Base-by-base conservation (phyloP, 148 eudicot species). In the Spergularia marina region DNA sequence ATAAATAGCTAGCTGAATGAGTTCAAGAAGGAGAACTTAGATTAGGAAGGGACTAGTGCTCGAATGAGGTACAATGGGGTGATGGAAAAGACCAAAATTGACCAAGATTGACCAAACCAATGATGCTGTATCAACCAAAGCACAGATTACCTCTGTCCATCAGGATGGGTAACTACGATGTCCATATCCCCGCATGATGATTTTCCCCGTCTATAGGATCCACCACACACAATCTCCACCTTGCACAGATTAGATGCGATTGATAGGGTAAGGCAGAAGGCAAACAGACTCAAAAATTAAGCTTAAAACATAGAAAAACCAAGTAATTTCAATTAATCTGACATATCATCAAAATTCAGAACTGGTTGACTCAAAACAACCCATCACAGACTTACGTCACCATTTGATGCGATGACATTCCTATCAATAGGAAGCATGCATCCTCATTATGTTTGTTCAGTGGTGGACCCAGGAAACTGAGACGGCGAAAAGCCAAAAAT, bases 151-250 rank as follows among this genome's bases (percentile, higher is more conserved):
- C 99, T 95, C 76, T 83, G 87, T 41, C 96, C 97, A 88, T 95
- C 97, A 60, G 94, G 94, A 80, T 95, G 99, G 18, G 99, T 95
- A 49, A 95, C 84, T 63, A 95, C 83, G 81, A 95, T 86, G 81
- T 95, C 99, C 90, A 95, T 72, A 82, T 95, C 99, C 40, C 99
- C 99, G 77, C 99, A 95, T 57, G 96, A 79, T 58, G 94, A 85
- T 83, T 88, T 92, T 77, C 97, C 97, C 61, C 99, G 97, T 84
- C 99, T 90, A 72, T 85, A 95, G 54, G 99, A 95, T 88, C 99
- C 99, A 79, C 92, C 99, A 80, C 97, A 95, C 57, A 92, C 74
- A 70, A 92, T 76, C 58, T 63, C 64, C 77, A 89, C 94, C 97
- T 95, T 82, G 81, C 65, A 71, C 52, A 83, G 13, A 76, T 53